phyloP scores from a whole-genome alignment of 208 protist species.

The Trichomonas gallinae region DNA sequence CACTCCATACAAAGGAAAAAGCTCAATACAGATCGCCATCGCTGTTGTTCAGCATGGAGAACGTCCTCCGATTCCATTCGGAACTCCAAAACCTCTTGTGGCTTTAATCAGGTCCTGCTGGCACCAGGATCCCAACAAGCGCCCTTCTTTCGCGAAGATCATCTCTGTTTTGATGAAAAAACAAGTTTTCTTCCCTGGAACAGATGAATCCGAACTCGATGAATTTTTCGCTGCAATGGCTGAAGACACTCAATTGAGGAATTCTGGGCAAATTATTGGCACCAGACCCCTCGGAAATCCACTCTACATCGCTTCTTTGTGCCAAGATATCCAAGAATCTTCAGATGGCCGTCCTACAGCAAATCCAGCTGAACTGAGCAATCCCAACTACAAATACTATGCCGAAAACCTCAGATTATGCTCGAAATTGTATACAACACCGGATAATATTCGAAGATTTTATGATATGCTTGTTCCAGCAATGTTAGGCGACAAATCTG shows the following conservation, averaged over 20 bases:
- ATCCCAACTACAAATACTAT: background rate
- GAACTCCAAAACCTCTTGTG: background rate
- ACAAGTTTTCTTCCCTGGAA: background rate
- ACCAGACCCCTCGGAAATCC: background rate
- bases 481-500: background rate
- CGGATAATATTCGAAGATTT: background rate
- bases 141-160: background rate
- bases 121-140: background rate
- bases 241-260: background rate
- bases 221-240: background rate
- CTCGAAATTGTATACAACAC: background rate
- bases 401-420: background rate
- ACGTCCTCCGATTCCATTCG: background rate
- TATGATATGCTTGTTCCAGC: background rate
- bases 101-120: background rate
- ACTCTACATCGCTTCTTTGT: background rate
- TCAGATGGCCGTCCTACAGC: background rate
- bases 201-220: background rate
- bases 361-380: background rate
- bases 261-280: background rate
- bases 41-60: background rate
- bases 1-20: background rate
- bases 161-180: background rate
- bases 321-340: background rate
- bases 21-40: background rate